These are phyloP conservation scores for Tetrahymena thermophila DNA, from an alignment of 73 alveolate species.

Conservation along the genomic window DNA sequence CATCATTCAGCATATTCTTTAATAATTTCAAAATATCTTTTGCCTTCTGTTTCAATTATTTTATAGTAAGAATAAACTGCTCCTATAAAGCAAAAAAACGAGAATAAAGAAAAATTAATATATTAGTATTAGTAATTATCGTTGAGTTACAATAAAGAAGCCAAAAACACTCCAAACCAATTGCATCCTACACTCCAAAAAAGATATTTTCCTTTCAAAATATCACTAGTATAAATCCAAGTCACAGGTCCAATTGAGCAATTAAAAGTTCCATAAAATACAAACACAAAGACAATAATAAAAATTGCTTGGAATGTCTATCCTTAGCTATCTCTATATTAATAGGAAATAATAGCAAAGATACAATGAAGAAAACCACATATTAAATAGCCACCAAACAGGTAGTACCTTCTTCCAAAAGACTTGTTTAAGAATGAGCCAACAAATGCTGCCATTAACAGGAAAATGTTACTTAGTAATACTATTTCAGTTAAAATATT, in stretches of 20 bases:
- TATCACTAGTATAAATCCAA: not conserved
- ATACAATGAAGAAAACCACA: not conserved
- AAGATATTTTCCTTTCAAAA: not conserved
- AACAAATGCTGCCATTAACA: not conserved
- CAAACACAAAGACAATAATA: not conserved
- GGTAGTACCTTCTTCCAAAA: not conserved
- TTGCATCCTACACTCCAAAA: not conserved
- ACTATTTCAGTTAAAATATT: not conserved
- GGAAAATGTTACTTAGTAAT: not conserved
- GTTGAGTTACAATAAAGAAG: not conserved
- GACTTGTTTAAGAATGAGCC: not conserved
- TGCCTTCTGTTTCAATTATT: not conserved
- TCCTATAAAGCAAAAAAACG: not conserved
- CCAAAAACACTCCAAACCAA: not conserved
- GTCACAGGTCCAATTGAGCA: not conserved
- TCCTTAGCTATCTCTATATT: not conserved
- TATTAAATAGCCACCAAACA: not conserved
- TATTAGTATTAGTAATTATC: not conserved
- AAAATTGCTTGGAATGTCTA: not conserved
- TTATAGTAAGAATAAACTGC: not conserved
- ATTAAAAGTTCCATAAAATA: not conserved
- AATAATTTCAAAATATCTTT: not conserved
- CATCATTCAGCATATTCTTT: not conserved
- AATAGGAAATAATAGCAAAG: not conserved
- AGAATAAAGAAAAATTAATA: not conserved